Conservation (phyloP, 768 basidiomycete species). For the Leccinum disarticulatum region DNA sequence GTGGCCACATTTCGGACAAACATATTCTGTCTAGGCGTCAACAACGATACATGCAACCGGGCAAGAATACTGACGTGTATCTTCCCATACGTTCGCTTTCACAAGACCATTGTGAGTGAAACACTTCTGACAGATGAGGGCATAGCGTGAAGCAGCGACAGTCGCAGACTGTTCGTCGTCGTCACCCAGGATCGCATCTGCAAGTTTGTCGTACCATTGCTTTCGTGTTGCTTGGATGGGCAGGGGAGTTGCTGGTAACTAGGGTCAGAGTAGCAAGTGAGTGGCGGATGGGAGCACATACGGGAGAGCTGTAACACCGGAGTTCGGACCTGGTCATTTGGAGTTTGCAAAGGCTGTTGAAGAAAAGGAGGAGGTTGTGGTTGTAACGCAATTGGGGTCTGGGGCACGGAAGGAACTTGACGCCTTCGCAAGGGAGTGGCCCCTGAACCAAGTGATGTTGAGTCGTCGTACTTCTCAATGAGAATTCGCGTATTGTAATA, state of each 20-base stretch:
- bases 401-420: slow-evolving; percentile 30
- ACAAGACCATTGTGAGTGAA: slow-evolving; percentile 89
- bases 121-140: slow-evolving; percentile 86
- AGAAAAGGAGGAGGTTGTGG: slow-evolving; percentile 16
- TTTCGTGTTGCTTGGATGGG: slow-evolving; percentile 56
- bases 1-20: slow-evolving; percentile 82
- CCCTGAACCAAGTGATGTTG: slow-evolving; percentile 30
- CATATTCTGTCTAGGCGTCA: slow-evolving; percentile 57
- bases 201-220: slow-evolving; percentile 85
- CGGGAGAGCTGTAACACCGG: slow-evolving; percentile 40
- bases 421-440: slow-evolving; percentile 46
- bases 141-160: slow-evolving; percentile 56
- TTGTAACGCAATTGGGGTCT: slow-evolving; percentile 35
- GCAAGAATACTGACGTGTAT: slow-evolving; percentile 62
- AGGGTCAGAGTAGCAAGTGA: slow-evolving; percentile 11
- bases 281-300: slow-evolving; percentile 24
- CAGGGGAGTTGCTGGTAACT: slow-evolving; percentile 36
- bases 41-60: background rate
- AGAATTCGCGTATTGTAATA: slow-evolving; percentile 91
- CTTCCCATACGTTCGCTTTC: slow-evolving; percentile 77
- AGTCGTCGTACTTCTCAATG: slow-evolving; percentile 85
- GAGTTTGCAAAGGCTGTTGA: slow-evolving; percentile 21
- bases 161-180: slow-evolving; percentile 50
- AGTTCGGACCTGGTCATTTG: slow-evolving; percentile 21
- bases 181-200: slow-evolving; percentile 83